These are phyloP conservation scores for Yamadazyma aaseri DNA, from an alignment of 1,139 yeast species.

Conservation along the genomic window DNA sequence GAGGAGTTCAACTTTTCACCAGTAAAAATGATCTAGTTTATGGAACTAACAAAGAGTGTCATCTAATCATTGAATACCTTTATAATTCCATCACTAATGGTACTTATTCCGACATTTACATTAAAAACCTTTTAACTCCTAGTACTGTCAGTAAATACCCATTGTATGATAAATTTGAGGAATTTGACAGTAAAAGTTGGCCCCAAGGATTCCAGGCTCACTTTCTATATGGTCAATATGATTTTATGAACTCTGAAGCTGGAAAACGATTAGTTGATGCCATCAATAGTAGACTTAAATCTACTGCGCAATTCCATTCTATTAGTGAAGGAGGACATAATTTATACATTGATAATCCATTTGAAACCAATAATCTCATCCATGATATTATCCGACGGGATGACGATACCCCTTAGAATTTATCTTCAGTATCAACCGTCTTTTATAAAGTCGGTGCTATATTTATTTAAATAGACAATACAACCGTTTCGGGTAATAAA, in stretches of 20 bases:
- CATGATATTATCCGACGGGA: slow-evolving; percentile 18
- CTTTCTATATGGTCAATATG: slow-evolving; percentile 77
- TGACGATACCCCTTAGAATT: no score
- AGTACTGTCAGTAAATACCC: slow-evolving; percentile 80
- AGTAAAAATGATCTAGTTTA: slow-evolving; percentile 32
- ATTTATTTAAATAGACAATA: no score
- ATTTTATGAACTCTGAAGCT: slow-evolving; percentile 82
- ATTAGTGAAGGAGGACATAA: slow-evolving; percentile 48
- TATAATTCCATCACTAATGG: slow-evolving; percentile 60
- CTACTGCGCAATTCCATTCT: slow-evolving; percentile 21
- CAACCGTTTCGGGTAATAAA: no score
- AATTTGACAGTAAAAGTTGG: slow-evolving; percentile 26
- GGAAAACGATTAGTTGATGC: slow-evolving; percentile 53
- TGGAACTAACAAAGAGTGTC: slow-evolving; percentile 45
- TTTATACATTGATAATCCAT: slow-evolving; percentile 47
- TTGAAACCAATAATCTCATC: slow-evolving; percentile 49
- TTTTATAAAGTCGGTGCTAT: no score
- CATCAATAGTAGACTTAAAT: slow-evolving; percentile 27
- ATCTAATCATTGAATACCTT: slow-evolving; percentile 52
- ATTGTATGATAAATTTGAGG: slow-evolving; percentile 57
- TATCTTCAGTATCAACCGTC: no score
- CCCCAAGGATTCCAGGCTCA: slow-evolving; percentile 36
- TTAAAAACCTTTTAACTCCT: slow-evolving; percentile 65
- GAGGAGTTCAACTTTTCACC: slow-evolving; percentile 29
- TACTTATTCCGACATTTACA: slow-evolving; percentile 64